Percentiles rank a stretch among this genome's conserved stretches.
phyloP scores from a whole-genome alignment of 257 asterid species.

The Oldenlandia corymbosa region DNA sequence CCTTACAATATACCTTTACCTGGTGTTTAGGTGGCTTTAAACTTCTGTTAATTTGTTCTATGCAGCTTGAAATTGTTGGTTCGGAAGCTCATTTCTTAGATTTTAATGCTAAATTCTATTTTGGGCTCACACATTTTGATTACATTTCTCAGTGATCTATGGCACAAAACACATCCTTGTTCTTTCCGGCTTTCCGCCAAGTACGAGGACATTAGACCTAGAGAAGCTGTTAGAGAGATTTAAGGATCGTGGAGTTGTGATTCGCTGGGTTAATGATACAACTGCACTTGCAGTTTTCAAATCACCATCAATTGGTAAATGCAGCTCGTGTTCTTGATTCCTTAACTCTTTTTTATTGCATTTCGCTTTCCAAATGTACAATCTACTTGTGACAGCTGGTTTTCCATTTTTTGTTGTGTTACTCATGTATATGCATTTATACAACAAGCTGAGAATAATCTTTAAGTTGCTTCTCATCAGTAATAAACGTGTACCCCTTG shows the following conservation, averaged over 20 bases:
- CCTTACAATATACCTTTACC: background rate
- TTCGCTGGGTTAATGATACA: constrained; percentile 90
- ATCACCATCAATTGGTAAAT: constrained; percentile 71
- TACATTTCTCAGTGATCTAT: constrained; percentile 20
- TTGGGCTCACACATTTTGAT: background rate
- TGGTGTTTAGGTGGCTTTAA: background rate
- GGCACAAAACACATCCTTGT: constrained; percentile 78
- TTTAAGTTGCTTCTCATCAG: background rate
- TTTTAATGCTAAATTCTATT: background rate
- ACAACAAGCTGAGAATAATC: background rate
- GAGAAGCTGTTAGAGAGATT: constrained; percentile 63
- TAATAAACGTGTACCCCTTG: background rate
- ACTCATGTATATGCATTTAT: no score
- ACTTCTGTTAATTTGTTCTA: background rate
- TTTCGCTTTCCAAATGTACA: background rate
- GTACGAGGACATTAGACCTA: constrained; percentile 64
- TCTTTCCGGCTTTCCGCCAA: constrained; percentile 58
- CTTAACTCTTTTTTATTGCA: background rate
- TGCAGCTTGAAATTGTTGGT: background rate
- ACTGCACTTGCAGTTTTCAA: constrained; percentile 81
- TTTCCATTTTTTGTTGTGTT: no score
- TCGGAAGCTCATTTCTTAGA: background rate
- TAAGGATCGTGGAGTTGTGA: constrained; percentile 58
- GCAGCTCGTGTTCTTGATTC: background rate
- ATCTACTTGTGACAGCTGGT: no score